Evolutionary conservation across 1,284 basidiomycete genomes (phyloP).

Genomic region (Cutaneotrichosporon sp.): DNA sequence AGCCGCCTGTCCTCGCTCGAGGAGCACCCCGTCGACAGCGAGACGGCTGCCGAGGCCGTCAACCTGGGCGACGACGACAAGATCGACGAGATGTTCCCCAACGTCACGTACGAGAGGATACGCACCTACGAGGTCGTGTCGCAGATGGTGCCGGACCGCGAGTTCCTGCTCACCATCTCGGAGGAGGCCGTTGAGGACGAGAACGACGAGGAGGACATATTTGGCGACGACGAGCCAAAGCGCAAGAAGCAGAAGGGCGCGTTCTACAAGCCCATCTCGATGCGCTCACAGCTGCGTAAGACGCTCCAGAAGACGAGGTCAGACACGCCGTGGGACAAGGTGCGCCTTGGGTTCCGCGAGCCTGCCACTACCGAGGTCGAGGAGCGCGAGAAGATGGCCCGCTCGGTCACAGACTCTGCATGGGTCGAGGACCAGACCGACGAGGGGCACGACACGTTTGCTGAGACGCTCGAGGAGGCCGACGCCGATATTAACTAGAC

Average conservation of each 20-base stretch:
- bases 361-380: slow-evolving; percentile 30
- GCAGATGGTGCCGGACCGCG: slow-evolving; percentile 57
- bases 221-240: slow-evolving; percentile 23
- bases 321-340: slow-evolving; percentile 42
- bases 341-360: slow-evolving; percentile 37
- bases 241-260: slow-evolving; percentile 63
- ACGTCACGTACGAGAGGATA: slow-evolving; percentile 41
- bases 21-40: slow-evolving; percentile 28
- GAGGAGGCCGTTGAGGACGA: slow-evolving; percentile 46
- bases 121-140: slow-evolving; percentile 49
- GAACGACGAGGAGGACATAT: slow-evolving; percentile 22
- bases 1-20: slow-evolving; percentile 28
- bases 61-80: slow-evolving; percentile 27
- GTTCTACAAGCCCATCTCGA: slow-evolving; percentile 83
- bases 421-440: slow-evolving; percentile 36
- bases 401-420: slow-evolving; percentile 33
- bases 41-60: slow-evolving; percentile 13
- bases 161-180: slow-evolving; percentile 75
- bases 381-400: slow-evolving; percentile 13
- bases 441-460: neutral
- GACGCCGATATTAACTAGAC: neutral
- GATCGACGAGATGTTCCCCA: slow-evolving; percentile 36
- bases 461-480: neutral
- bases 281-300: slow-evolving; percentile 82
- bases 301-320: slow-evolving; percentile 57